Evolutionary conservation across 2,329 filamentous ascomycete genomes (phyloP), one percentile per base, ranked within the genome.

Genomic region (Talaromyces islandicus): DNA sequence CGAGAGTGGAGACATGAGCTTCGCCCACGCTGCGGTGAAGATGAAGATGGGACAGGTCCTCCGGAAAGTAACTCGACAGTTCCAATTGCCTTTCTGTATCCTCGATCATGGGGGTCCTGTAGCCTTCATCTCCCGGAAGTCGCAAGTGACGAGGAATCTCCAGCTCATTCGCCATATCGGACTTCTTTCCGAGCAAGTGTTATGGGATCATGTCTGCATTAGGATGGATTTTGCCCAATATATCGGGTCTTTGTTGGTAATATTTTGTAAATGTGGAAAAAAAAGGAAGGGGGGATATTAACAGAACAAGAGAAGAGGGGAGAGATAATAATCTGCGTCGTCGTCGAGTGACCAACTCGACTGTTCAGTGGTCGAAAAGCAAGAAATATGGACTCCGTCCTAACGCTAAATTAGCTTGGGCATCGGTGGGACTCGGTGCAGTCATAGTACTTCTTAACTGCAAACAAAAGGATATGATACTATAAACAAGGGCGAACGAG

Each of bases 41-140:
- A 52, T 52, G 24, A n/a, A 27, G 48, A 19, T 29, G 17, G 25
- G 24, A 17, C 21, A 52, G 17, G 14, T 25, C 48, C 24, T 52
- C 48, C 2, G 48, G 48, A 5, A 52, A 52, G 19, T 52, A 52
- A 12, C 48, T 52, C 6, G 21, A 55, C n/a, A 43, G 54, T 12
- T 54, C 27, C 61, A 61, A 7, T 64, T 29, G 63, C 41, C 63
- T 67, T 60, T 76, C 70, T 7, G 73, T 67, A 66, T 79, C 77
- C 67, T 79, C 77, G 43, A 78, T 74, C 3, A 74, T 77, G 9
- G 77, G 77, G 0, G 77, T 79, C 29, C 75, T 71, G 65, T 75
- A 79, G 4, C 77, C 76, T 41, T 79, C 76, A 29, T 77, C 71
- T 21, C 75, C 76, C 1, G 73, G 75, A 30, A 58, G 70, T 56